Conservation (phyloP, 768 basidiomycete species). For the Pulveroboletus sp. region DNA sequence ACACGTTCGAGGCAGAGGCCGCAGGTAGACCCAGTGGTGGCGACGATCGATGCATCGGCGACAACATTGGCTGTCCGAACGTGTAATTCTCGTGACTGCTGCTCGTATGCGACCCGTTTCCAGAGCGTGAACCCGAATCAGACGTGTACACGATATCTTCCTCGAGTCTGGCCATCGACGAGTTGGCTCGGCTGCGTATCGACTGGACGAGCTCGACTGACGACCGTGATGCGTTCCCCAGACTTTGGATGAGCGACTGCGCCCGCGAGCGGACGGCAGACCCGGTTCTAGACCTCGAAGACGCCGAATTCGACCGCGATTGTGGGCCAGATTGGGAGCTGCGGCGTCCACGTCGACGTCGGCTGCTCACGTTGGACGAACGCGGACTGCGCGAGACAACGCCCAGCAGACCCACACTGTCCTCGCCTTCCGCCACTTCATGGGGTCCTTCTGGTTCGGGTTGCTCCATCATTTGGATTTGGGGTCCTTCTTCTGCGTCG, state of each 20-base stretch:
- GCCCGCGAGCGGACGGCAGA: conserved; percentile 58
- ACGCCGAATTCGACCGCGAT: conserved; percentile 25
- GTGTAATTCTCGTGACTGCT: conserved; percentile 67
- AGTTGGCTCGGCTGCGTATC: conserved; percentile 53
- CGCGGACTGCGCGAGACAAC: conserved; percentile 48
- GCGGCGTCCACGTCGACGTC: conserved; percentile 29
- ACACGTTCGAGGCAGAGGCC: conserved; percentile 12
- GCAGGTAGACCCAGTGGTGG: conserved; percentile 15
- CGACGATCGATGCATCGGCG: conserved; percentile 19
- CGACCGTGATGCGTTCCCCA: conserved; percentile 56
- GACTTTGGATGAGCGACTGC: conserved; percentile 62
- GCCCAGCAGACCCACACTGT: conserved; percentile 53
- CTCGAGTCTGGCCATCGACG: conserved; percentile 66
- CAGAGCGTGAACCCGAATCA: conserved; percentile 35
- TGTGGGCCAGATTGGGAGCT: conserved; percentile 37
- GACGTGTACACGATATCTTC: conserved; percentile 42
- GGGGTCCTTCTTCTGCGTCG: conserved; percentile 30
- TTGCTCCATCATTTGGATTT: conserved; percentile 37
- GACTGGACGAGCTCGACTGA: conserved; percentile 53
- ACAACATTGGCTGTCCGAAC: conserved; percentile 57
- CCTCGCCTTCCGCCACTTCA: conserved; percentile 60
- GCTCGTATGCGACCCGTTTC: conserved; percentile 39
- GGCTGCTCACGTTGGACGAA: conserved; percentile 35
- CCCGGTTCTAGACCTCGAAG: conserved; percentile 41
- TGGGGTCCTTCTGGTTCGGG: conserved; percentile 49